Evolutionary conservation across 2,329 filamentous ascomycete genomes (phyloP), one percentile per base, ranked within the genome.

Genomic region (Colletotrichum sp.): DNA sequence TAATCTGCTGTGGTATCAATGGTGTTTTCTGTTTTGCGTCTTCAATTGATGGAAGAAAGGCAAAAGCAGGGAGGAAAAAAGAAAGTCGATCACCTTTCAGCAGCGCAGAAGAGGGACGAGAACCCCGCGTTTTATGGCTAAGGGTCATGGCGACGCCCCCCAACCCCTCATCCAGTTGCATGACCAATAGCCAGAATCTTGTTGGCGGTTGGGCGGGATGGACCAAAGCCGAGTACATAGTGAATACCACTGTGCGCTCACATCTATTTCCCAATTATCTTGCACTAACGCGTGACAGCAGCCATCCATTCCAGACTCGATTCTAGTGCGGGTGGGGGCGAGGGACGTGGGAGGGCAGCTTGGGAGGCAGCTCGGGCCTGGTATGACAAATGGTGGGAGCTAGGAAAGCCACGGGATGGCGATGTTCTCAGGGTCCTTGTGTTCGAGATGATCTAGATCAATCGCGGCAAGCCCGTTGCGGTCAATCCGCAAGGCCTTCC

Each of bases 121-220:
- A 68, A 69, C 72, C 72, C 72, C 72, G 69, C 72, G 72, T 75
- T 75, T 75, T 75, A 75, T 72, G 72, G 66, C 44, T 21, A 32
- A 34, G 39, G 39, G 26, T 69, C 62, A 59, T 52, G 49, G 34
- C 49, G 49, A 44, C 44, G 44, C 63, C 57, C 63, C 60, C 26
- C 69, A 26, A 65, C 72, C 72, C 69, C 72, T 75, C 72, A 75
- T 60, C 24, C 64, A 34, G 49, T 49, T 63, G 72, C 72, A 75
- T 75, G 72, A 75, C 72, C 72, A 75, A 75, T 75, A 39, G 63
- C 24, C 21, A n/a, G 62, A 62, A 63, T 75, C 72, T 63, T 75
- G 72, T 75, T 72, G 72, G 69, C 68, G 52, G 69, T 66, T 55
- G 62, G 71, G 16, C 34, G 34, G 36, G 34, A 24, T 63, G 55